phyloP scores from a whole-genome alignment of 139 green algal species.

The Chlorella sorokiniana region DNA sequence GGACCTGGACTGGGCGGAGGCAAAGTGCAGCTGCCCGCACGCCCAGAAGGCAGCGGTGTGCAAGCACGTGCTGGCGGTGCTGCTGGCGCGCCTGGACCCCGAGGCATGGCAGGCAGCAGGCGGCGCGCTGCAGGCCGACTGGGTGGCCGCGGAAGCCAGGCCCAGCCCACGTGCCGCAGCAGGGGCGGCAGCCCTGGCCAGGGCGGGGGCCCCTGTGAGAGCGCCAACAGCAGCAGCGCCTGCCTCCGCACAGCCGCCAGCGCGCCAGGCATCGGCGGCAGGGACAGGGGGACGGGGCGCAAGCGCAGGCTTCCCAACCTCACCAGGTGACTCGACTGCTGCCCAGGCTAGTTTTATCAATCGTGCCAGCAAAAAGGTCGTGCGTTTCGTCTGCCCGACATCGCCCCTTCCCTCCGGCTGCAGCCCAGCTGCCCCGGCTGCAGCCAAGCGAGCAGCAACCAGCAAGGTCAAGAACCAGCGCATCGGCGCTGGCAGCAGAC shows the following conservation, averaged over 20 bases:
- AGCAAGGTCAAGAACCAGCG: too few relatives aligned
- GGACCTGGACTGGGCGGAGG: neutral
- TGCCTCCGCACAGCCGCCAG: too few relatives aligned
- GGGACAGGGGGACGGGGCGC: too few relatives aligned
- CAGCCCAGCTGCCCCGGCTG: too few relatives aligned
- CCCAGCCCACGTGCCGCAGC: neutral
- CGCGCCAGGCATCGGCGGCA: too few relatives aligned
- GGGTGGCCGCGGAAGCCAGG: neutral
- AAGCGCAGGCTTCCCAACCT: neutral
- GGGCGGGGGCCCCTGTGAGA: neutral
- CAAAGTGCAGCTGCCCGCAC: slow-evolving; percentile 1
- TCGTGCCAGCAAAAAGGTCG: too few relatives aligned
- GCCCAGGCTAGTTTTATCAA: too few relatives aligned
- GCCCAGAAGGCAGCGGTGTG: too few relatives aligned
- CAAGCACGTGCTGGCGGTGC: neutral
- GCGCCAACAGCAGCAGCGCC: neutral
- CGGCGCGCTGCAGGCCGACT: neutral
- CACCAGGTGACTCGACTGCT: neutral
- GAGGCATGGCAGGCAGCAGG: neutral
- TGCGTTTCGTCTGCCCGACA: too few relatives aligned
- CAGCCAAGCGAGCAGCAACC: too few relatives aligned
- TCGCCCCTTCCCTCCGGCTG: too few relatives aligned
- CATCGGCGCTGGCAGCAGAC: too few relatives aligned
- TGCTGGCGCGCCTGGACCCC: slow-evolving; percentile 2
- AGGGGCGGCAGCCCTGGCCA: neutral